Evolutionary conservation across 1,284 basidiomycete species (phyloP).

Genomic region (Apiotrichum montevideense): DNA sequence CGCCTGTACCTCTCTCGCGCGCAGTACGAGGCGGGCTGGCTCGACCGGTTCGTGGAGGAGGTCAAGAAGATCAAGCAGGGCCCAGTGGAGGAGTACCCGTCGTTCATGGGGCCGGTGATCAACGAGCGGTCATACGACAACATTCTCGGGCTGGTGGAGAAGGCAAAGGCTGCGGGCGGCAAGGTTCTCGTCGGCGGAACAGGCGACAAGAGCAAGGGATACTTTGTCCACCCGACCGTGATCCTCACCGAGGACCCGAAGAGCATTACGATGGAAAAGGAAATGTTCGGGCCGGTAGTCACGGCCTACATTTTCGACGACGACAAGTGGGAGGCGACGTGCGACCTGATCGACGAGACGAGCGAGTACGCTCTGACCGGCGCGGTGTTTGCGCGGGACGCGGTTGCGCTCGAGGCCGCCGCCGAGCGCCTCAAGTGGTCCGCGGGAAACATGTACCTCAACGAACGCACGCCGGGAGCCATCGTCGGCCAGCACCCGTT

Average conservation of each 20-base stretch:
- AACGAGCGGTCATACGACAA: slow-evolving; percentile 76
- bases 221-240: slow-evolving; percentile 89
- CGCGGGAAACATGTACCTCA: slow-evolving; percentile 74
- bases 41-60: slow-evolving; percentile 68
- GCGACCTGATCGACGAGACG: slow-evolving; percentile 79
- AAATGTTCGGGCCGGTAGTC: slow-evolving; percentile 95
- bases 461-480: slow-evolving; percentile 83
- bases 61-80: slow-evolving; percentile 82
- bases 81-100: slow-evolving; percentile 64
- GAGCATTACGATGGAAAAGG: slow-evolving; percentile 85
- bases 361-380: slow-evolving; percentile 89
- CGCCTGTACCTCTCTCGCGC: slow-evolving; percentile 83
- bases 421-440: slow-evolving; percentile 70
- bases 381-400: slow-evolving; percentile 75
- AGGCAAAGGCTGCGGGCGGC: slow-evolving; percentile 82
- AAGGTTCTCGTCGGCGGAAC: slow-evolving; percentile 81
- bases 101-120: slow-evolving; percentile 97
- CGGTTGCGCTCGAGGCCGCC: slow-evolving; percentile 66
- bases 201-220: slow-evolving; percentile 82
- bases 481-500: slow-evolving; percentile 89
- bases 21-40: slow-evolving; percentile 82
- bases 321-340: slow-evolving; percentile 73
- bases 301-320: slow-evolving; percentile 87
- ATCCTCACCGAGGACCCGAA: slow-evolving; percentile 89
- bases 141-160: slow-evolving; percentile 75